Conservation (phyloP, 2,329 filamentous ascomycete genomes). For the Cytospora mali region DNA sequence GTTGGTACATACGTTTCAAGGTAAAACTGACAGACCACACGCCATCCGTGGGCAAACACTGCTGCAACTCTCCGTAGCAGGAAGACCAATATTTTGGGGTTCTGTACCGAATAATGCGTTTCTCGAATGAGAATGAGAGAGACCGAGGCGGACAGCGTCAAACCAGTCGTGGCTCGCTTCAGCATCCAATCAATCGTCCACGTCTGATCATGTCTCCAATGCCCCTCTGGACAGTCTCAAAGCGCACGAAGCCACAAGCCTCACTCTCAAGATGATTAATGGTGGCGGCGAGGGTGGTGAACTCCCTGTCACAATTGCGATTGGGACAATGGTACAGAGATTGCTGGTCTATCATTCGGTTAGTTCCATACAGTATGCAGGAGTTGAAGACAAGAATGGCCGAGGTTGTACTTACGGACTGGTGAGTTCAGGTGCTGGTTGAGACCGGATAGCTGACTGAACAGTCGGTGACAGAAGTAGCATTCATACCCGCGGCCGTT, state of each 20-base stretch:
- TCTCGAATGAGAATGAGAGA: not conserved
- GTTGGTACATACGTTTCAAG: not conserved
- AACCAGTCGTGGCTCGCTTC: not conserved
- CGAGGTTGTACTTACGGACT: slow-evolving; percentile 45
- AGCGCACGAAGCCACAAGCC: slow-evolving; percentile 43
- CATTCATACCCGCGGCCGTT: slow-evolving; percentile 53
- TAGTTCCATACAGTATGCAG: not conserved
- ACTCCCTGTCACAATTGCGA: slow-evolving; percentile 39
- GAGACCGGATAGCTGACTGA: slow-evolving; percentile 40
- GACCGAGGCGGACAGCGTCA: not conserved
- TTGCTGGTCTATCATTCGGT: slow-evolving; percentile 39
- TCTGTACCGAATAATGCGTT: not conserved
- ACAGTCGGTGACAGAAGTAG: slow-evolving; percentile 54
- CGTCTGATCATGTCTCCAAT: slow-evolving; percentile 28
- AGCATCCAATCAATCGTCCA: not conserved
- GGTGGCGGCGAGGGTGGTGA: slow-evolving; percentile 43
- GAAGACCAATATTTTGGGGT: not conserved
- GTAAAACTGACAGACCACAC: not conserved
- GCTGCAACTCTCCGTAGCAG: not conserved
- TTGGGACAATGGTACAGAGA: slow-evolving; percentile 47
- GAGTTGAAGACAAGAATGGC: not conserved
- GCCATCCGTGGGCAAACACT: not conserved
- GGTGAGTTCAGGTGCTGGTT: slow-evolving; percentile 59
- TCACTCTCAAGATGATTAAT: slow-evolving; percentile 51
- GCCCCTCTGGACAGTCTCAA: slow-evolving; percentile 39